These are phyloP conservation scores for Boletellus ananiceps DNA, from an alignment of 768 basidiomycete genomes.

Conservation along the genomic window DNA sequence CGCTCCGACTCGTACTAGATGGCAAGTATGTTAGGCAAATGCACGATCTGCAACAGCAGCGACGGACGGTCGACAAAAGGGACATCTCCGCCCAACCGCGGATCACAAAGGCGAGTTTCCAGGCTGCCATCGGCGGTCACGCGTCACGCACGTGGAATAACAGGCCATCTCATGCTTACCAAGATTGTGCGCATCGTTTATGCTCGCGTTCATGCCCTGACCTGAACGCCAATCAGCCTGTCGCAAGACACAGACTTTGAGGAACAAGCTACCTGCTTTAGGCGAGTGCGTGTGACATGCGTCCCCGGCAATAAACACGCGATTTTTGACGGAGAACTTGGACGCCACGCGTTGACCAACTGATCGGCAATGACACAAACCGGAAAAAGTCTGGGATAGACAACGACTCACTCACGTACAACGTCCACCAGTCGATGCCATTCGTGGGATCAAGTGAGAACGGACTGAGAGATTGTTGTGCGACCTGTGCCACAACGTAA, in stretches of 20 bases:
- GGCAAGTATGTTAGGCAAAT: background rate
- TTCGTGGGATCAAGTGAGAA: slow-evolving; percentile 32
- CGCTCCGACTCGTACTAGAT: slow-evolving; percentile 50
- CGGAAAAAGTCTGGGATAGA: background rate
- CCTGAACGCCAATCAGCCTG: slow-evolving; percentile 31
- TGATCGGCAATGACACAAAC: slow-evolving; percentile 11
- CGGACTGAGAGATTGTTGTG: slow-evolving; percentile 38
- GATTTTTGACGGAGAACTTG: slow-evolving; percentile 42
- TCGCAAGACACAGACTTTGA: background rate
- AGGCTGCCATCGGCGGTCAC: slow-evolving; percentile 28
- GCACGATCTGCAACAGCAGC: background rate
- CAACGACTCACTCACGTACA: slow-evolving; percentile 40
- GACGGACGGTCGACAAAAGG: slow-evolving; percentile 42
- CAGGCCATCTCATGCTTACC: slow-evolving; percentile 20
- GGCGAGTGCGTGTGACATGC: slow-evolving; percentile 47
- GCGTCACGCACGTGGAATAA: background rate
- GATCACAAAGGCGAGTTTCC: slow-evolving; percentile 51
- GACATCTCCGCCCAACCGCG: slow-evolving; percentile 44
- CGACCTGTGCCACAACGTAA: slow-evolving; percentile 26
- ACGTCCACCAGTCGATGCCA: slow-evolving; percentile 46
- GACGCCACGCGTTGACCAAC: slow-evolving; percentile 56
- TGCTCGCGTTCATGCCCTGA: slow-evolving; percentile 52
- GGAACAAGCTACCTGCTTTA: slow-evolving; percentile 33
- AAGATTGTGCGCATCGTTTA: slow-evolving; percentile 53
- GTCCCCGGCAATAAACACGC: slow-evolving; percentile 55